Percentiles rank a stretch among this genome's conserved stretches.
phyloP scores from a whole-genome alignment of 116 monocot genomes.

The Dioscorea cayenensis region DNA sequence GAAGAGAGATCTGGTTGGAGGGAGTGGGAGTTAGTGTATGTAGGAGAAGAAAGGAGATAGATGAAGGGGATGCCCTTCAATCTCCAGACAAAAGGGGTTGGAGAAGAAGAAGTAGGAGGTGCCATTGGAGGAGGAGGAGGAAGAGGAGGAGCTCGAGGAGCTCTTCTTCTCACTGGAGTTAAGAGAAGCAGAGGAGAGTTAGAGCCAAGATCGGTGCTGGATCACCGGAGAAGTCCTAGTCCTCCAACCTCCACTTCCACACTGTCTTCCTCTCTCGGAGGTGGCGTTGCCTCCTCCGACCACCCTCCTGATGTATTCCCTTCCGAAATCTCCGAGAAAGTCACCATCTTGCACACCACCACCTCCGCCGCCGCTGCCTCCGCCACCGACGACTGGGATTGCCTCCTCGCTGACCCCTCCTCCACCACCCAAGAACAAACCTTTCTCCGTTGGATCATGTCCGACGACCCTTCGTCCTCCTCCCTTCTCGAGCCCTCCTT shows the following conservation, averaged over 20 bases:
- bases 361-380: not conserved
- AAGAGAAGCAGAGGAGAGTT: constrained; percentile 16
- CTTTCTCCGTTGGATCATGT: constrained; percentile 76
- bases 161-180: not conserved
- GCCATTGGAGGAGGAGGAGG: constrained; percentile 4
- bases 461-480: constrained; percentile 26
- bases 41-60: constrained; percentile 36
- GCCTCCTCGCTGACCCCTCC: constrained; percentile 29
- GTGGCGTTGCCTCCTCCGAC: constrained; percentile 43
- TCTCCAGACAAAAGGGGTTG: constrained; percentile 48
- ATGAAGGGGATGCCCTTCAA: constrained; percentile 80
- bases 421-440: constrained; percentile 31
- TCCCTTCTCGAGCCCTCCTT: too few relatives aligned
- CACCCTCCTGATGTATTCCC: too few relatives aligned
- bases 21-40: constrained; percentile 2
- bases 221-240: constrained; percentile 70
- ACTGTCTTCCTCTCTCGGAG: constrained; percentile 61
- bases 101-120: constrained; percentile 11
- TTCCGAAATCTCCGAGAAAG: constrained; percentile 21
- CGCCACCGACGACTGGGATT: constrained; percentile 45
- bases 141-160: constrained; percentile 6
- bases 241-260: constrained; percentile 68
- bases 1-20: constrained; percentile 3
- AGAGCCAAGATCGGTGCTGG: constrained; percentile 82
- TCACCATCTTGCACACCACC: not conserved